A percentile compares a stretch with the other conserved stretches of the same genome.
Conservation (phyloP, 2,329 filamentous ascomycete genomes). For the Xylaria digitata region DNA sequence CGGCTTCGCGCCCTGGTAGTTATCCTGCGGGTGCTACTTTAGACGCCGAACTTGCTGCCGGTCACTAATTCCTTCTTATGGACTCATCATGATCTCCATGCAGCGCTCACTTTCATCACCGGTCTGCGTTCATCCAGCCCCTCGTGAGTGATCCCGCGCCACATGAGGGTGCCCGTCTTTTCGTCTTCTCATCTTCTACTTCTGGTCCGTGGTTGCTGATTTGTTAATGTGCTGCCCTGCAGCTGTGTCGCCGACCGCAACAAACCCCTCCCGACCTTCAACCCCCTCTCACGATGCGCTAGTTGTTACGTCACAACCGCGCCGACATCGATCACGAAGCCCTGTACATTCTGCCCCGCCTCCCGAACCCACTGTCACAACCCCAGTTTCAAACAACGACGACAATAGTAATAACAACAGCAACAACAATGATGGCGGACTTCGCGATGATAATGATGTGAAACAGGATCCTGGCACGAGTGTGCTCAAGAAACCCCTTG, state of each 20-base stretch:
- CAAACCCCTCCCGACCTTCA: constrained; percentile 63
- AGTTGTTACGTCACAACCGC: constrained; percentile 61
- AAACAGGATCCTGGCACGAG: constrained; percentile 53
- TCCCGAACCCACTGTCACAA: constrained; percentile 57
- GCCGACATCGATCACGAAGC: constrained; percentile 66
- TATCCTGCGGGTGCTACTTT: constrained; percentile 46
- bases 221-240: constrained; percentile 40
- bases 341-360: constrained; percentile 58
- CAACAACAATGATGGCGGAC: constrained; percentile 50
- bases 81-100: constrained; percentile 70
- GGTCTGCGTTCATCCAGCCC: constrained; percentile 67
- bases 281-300: constrained; percentile 66
- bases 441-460: constrained; percentile 48
- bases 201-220: constrained; percentile 39
- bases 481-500: constrained; percentile 61
- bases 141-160: constrained; percentile 63
- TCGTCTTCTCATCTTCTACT: background rate
- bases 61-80: constrained; percentile 51
- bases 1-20: constrained; percentile 45
- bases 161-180: background rate
- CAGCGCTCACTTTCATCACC: constrained; percentile 72
- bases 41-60: constrained; percentile 51
- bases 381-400: constrained; percentile 58
- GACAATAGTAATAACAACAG: constrained; percentile 53
- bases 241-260: constrained; percentile 65